Base-by-base conservation (phyloP, 164 flowering plant genomes). In the Vitis rotundifolia region DNA sequence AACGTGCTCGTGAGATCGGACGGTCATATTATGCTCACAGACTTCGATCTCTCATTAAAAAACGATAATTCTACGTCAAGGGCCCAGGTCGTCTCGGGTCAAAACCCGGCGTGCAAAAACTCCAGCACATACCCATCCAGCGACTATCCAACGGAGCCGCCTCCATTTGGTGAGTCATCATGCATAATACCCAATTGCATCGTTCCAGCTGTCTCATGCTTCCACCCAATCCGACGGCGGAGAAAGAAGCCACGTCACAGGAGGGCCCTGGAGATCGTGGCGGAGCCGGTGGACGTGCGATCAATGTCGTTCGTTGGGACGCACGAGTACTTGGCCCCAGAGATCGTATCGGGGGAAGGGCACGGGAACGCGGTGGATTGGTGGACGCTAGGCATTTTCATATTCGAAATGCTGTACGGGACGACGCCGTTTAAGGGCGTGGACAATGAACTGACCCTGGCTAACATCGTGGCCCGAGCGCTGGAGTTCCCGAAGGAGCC, bases 281-380 rank as follows among this genome's bases (percentile, higher is more conserved):
- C 94, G 0, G 94, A 89, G 75, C 98, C 98, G 2, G 53, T 85
- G 0, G 91, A 91, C 49, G 88, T 88, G 6, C 71, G 98, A 13
- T 93, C 96, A 1, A 93, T 88, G 94, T 93, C 98, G 1, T 93
- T 93, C 56, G 96, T 93, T 0, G 98, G 98, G 56, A 93, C 98
- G 29, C 97, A 93, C 62, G 98, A 93, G 80, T 93, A 93, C 72
- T 65, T 93, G 65, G 94, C 98, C 0, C 98, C 98, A 6, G 98
- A 93, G 78, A 93, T 93, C 19, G 86, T 93, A 3, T 85, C 89
- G 0, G 98, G 94, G 0, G 98, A 93, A 66, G 98, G 98, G 2
- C 98, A 93, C 68, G 96, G 98, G 3, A 89, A 84, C 61, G 89
- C 94, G 1, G 98, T 93, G 16, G 98, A 93, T 78, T 93, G 98